These are phyloP conservation scores for Nothophoma quercina DNA, from an alignment of 2,329 filamentous ascomycete genomes.

Conservation along the genomic window DNA sequence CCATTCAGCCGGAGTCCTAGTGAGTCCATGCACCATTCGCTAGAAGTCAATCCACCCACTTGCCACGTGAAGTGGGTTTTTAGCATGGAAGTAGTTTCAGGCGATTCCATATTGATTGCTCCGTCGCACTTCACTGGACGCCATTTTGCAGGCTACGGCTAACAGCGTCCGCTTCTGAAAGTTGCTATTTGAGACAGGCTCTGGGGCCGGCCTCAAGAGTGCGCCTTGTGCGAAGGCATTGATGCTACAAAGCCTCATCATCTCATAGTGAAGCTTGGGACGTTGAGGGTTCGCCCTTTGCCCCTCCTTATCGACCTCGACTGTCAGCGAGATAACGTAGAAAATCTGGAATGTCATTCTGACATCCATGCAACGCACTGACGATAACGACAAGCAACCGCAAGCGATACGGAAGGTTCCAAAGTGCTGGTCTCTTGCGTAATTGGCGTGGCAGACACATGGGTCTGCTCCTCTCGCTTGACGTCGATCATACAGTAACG, in stretches of 20 bases:
- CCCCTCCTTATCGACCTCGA: slow-evolving; percentile 5
- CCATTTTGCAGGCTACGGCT: background rate
- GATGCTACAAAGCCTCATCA: background rate
- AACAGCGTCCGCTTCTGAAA: slow-evolving; percentile 9
- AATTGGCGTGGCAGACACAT: slow-evolving; percentile 3
- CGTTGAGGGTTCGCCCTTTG: background rate
- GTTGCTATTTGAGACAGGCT: background rate
- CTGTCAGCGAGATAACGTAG: background rate
- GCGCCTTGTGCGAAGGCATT: background rate
- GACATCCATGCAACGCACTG: slow-evolving; percentile 10
- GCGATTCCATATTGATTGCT: background rate
- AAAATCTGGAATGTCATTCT: slow-evolving; percentile 9
- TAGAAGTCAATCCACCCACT: background rate
- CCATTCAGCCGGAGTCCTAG: slow-evolving; percentile 4
- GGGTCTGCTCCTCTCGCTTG: slow-evolving; percentile 4
- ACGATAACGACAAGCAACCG: background rate
- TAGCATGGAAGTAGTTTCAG: slow-evolving; percentile 12
- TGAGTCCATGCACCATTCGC: slow-evolving; percentile 7
- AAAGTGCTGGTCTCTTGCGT: slow-evolving; percentile 4
- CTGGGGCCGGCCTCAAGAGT: background rate
- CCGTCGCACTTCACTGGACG: background rate
- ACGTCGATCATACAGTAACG: slow-evolving; percentile 11
- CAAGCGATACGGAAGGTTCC: background rate
- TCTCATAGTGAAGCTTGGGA: background rate
- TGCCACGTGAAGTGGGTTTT: slow-evolving; percentile 5